These are phyloP conservation scores for Hordeum vulgare DNA, from an alignment of 176 grass and related monocot genomes.

Conservation along the genomic window MorexV3_pseudomolecules_assembly NC_058519.1:197951029-197951528, in stretches of 20 bases:
- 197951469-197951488: too few relatives aligned
- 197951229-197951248: background rate
- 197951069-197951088: too few relatives aligned
- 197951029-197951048: too few relatives aligned
- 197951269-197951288: background rate
- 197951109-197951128: slow-evolving; percentile 45
- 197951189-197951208: background rate
- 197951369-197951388: too few relatives aligned
- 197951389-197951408: too few relatives aligned
- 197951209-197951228: slow-evolving; percentile 10
- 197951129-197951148: slow-evolving; percentile 39
- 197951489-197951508: background rate
- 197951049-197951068: too few relatives aligned
- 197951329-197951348: background rate
- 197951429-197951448: too few relatives aligned
- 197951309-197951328: background rate
- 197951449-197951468: too few relatives aligned
- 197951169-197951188: background rate
- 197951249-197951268: background rate
- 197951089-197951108: slow-evolving; percentile 48
- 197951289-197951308: background rate
- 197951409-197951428: too few relatives aligned
- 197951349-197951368: too few relatives aligned
- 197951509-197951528: slow-evolving; percentile 37
- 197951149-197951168: background rate